phyloP scores from a whole-genome alignment of 495 filamentous ascomycete species.

The Aspergillus taichungensis region DNA sequence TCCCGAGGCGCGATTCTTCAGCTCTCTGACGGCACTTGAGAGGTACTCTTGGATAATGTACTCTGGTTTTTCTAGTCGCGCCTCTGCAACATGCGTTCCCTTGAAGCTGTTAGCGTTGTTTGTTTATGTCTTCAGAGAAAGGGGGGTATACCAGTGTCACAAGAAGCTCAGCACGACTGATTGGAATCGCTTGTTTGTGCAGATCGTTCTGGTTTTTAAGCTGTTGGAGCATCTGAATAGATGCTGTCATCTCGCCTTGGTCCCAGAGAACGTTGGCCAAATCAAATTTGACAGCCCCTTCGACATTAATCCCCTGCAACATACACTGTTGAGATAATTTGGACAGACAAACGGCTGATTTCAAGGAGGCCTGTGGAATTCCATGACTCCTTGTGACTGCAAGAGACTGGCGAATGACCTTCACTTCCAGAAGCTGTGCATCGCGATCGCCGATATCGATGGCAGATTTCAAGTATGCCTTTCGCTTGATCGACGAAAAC shows the following conservation, averaged over 20 bases:
- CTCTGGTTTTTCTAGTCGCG: conserved; percentile 86
- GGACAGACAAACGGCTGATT: conserved; percentile 69
- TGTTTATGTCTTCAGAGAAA: not conserved
- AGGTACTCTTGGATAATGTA: conserved; percentile 80
- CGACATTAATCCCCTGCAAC: conserved; percentile 61
- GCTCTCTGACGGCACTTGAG: conserved; percentile 68
- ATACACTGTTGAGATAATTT: conserved; percentile 60
- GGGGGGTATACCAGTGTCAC: conserved; percentile 58
- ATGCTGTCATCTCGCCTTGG: conserved; percentile 83
- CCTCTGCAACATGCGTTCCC: conserved; percentile 82
- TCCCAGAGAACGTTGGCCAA: conserved; percentile 89
- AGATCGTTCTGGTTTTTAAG: conserved; percentile 53
- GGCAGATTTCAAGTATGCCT: conserved; percentile 48
- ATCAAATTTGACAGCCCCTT: conserved; percentile 66
- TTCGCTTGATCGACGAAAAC: conserved; percentile 69
- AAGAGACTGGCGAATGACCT: conserved; percentile 63
- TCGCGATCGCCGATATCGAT: conserved; percentile 49
- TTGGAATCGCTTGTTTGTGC: conserved; percentile 60
- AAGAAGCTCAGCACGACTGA: conserved; percentile 71
- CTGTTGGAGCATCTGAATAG: conserved; percentile 77
- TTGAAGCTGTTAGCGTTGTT: conserved; percentile 20
- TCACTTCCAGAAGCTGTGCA: conserved; percentile 63
- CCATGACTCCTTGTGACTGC: conserved; percentile 67
- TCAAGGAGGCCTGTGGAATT: conserved; percentile 76
- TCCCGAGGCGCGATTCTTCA: conserved; percentile 52